These are phyloP conservation scores for Gonapodya prolifera DNA, from an alignment of 192 early-diverging fungal genomes.

Conservation along the genomic window DNA sequence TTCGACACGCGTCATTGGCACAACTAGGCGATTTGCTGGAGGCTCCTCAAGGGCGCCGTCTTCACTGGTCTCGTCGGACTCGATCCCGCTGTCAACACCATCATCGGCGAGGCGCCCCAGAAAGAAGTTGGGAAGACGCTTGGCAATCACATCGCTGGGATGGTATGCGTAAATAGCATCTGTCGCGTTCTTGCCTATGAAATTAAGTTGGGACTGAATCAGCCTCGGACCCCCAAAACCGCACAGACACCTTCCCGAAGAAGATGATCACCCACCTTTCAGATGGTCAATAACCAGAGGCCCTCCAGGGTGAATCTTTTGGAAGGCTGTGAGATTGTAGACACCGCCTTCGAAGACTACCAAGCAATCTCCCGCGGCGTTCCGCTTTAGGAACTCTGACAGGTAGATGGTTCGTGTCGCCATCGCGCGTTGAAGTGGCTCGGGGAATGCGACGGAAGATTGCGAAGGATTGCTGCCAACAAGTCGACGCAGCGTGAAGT, in stretches of 20 bases:
- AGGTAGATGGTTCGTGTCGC: not conserved
- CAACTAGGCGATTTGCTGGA: not conserved
- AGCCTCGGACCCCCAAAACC: not conserved
- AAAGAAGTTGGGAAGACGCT: not conserved
- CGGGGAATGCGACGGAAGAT: no score
- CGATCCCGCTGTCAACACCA: not conserved
- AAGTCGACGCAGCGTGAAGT: no score
- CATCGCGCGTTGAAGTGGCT: no score
- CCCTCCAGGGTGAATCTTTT: not conserved
- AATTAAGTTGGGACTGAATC: not conserved
- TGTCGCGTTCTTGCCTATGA: slow-evolving; percentile 61
- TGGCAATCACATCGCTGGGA: slow-evolving; percentile 54
- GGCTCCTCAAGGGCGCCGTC: not conserved
- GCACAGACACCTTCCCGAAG: not conserved
- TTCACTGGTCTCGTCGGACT: not conserved
- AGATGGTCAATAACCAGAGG: not conserved
- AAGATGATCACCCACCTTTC: not conserved
- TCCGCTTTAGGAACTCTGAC: not conserved
- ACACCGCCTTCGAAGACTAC: not conserved
- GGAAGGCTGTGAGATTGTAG: not conserved
- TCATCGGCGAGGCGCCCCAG: not conserved
- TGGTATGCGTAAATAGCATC: slow-evolving; percentile 80
- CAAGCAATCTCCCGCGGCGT: not conserved
- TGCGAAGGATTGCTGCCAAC: no score
- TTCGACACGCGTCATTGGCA: not conserved